Conservation (phyloP, 148 eudicot species). For the Drosera capensis region DNA sequence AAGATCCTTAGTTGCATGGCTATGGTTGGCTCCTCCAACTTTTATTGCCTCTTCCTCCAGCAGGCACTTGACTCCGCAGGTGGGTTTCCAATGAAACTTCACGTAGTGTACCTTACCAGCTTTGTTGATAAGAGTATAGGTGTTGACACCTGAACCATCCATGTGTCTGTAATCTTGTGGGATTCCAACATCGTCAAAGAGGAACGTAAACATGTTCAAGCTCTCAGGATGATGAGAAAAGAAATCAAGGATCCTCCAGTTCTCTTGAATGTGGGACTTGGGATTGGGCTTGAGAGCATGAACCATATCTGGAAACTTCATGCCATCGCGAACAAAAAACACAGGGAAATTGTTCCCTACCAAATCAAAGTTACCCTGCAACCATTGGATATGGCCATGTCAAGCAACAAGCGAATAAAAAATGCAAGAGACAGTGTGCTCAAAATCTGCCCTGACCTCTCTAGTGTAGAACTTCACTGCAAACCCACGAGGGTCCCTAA, state of each 20-base stretch:
- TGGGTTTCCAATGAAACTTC: slow-evolving; percentile 89
- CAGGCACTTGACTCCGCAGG: slow-evolving; percentile 67
- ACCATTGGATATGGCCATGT: slow-evolving; percentile 4
- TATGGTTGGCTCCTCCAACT: slow-evolving; percentile 80
- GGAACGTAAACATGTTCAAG: slow-evolving; percentile 59
- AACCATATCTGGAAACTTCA: slow-evolving; percentile 85
- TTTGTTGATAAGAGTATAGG: slow-evolving; percentile 59
- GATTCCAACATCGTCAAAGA: slow-evolving; percentile 69
- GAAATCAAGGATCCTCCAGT: slow-evolving; percentile 80
- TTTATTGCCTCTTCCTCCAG: slow-evolving; percentile 59
- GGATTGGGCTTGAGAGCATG: slow-evolving; percentile 88
- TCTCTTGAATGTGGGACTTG: slow-evolving; percentile 82
- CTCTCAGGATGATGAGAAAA: slow-evolving; percentile 89
- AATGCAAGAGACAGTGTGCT: neutral
- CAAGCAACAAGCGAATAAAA: neutral
- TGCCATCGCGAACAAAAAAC: slow-evolving; percentile 73
- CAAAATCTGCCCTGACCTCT: slow-evolving; percentile 41
- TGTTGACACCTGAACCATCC: slow-evolving; percentile 82
- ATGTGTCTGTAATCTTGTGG: slow-evolving; percentile 77
- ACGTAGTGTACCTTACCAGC: slow-evolving; percentile 66
- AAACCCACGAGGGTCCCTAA: slow-evolving; percentile 84
- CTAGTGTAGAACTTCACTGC: slow-evolving; percentile 85
- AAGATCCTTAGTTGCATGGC: slow-evolving; percentile 85
- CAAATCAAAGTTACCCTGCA: slow-evolving; percentile 83
- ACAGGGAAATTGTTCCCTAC: slow-evolving; percentile 95